These are phyloP conservation scores for Asclepias syriaca DNA, from an alignment of 257 asterid genomes.

Conservation along the genomic window DNA sequence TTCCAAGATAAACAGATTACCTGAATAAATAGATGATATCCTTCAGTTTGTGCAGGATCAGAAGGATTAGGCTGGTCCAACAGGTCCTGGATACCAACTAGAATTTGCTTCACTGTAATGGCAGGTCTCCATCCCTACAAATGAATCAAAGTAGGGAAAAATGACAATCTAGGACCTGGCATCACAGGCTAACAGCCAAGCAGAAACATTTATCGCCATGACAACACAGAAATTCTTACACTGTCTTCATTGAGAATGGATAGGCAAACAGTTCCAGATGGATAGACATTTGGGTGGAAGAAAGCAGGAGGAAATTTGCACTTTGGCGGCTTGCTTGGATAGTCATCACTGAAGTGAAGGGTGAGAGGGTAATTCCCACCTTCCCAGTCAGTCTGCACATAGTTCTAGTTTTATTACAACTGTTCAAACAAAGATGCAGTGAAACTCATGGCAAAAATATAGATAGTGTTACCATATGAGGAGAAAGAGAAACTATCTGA, in stretches of 20 bases:
- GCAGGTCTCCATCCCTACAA: constrained; percentile 46
- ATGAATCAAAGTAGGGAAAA: neutral
- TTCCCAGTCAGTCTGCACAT: constrained; percentile 48
- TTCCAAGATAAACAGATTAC: constrained; percentile 9
- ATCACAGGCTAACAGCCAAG: neutral
- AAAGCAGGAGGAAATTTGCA: constrained; percentile 41
- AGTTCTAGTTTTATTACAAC: neutral
- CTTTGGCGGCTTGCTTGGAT: constrained; percentile 52
- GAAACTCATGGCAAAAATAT: neutral
- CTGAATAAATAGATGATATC: constrained; percentile 39
- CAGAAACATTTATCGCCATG: neutral
- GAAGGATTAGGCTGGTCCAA: constrained; percentile 39
- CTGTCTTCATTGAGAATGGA: constrained; percentile 51
- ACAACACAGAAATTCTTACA: constrained; percentile 24
- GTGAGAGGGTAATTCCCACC: constrained; percentile 45
- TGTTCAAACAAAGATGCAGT: neutral
- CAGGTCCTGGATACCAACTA: constrained; percentile 38
- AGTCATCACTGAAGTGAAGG: constrained; percentile 45
- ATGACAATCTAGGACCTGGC: neutral
- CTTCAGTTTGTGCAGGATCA: constrained; percentile 46
- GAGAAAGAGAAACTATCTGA: neutral
- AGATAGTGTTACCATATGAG: neutral
- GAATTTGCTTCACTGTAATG: constrained; percentile 40
- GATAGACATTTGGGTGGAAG: constrained; percentile 52
- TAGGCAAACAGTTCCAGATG: constrained; percentile 52